Conservation (phyloP, 768 basidiomycete genomes). For the Mycena galopus region DNA sequence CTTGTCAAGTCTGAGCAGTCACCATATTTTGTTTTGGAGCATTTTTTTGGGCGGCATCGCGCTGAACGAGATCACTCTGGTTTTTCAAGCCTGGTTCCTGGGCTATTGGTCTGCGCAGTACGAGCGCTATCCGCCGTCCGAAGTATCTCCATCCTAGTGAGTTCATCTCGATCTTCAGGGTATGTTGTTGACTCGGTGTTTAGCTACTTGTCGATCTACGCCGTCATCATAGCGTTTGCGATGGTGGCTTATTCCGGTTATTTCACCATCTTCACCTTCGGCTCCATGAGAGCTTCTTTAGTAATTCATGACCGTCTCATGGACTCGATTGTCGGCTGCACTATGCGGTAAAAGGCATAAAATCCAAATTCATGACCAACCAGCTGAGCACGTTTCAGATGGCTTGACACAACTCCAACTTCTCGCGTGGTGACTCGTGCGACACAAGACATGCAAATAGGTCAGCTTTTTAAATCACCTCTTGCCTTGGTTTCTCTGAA, state of each 20-base stretch:
- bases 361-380: conserved; percentile 66
- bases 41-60: neutral
- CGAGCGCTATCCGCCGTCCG: neutral
- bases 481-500: conserved; percentile 35
- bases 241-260: neutral
- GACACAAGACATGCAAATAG: conserved; percentile 71
- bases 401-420: conserved; percentile 60
- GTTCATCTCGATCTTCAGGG: conserved; percentile 52
- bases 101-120: conserved; percentile 53
- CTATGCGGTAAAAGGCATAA: conserved; percentile 68
- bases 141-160: neutral
- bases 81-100: conserved; percentile 52
- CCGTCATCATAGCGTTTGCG: neutral
- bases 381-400: conserved; percentile 71
- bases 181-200: conserved; percentile 46
- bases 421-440: conserved; percentile 73
- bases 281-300: neutral
- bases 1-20: conserved; percentile 40
- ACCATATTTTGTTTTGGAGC: conserved; percentile 30
- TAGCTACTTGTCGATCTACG: neutral
- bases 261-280: neutral
- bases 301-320: neutral
- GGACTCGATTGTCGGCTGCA: conserved; percentile 40
- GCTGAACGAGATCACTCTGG: conserved; percentile 53
- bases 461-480: conserved; percentile 47